Evolutionary conservation across 140 eudicot genomes (phyloP).

Genomic region (Oenanthe javanica): DNA sequence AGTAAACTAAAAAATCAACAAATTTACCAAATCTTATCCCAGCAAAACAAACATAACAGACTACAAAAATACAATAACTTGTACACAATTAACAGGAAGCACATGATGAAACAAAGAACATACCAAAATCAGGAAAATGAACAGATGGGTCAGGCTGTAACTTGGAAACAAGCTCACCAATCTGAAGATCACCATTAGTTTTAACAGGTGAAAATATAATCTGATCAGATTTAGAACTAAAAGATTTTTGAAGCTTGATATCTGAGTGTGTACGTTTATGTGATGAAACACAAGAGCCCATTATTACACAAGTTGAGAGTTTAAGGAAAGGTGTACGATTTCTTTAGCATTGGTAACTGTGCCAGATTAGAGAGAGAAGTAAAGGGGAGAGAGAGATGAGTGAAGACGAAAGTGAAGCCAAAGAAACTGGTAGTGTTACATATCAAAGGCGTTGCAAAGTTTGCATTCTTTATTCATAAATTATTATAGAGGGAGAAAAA

Average conservation of each 20-base stretch:
- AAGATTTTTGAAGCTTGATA: background rate
- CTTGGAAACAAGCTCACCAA: background rate
- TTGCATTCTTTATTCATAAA: background rate
- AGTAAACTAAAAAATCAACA: background rate
- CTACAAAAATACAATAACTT: background rate
- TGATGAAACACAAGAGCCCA: background rate
- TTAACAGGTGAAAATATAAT: slow-evolving; percentile 1
- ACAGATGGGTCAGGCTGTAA: background rate
- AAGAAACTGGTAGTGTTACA: background rate
- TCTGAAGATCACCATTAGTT: background rate
- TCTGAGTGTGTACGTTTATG: background rate
- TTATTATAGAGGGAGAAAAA: background rate
- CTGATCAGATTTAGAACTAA: background rate
- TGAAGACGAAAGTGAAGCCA: no score
- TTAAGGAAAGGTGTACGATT: background rate
- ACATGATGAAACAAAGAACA: background rate
- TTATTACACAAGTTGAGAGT: slow-evolving; percentile 1
- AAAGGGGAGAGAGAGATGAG: background rate
- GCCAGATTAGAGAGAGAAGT: no score
- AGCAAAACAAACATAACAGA: background rate
- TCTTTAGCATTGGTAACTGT: slow-evolving; percentile 9
- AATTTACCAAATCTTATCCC: background rate
- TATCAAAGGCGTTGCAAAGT: background rate
- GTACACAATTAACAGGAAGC: no score
- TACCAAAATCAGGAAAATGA: background rate